Conservation (phyloP, 352 stramenopile genomes). For the Phytophthora niederhauseri region DNA sequence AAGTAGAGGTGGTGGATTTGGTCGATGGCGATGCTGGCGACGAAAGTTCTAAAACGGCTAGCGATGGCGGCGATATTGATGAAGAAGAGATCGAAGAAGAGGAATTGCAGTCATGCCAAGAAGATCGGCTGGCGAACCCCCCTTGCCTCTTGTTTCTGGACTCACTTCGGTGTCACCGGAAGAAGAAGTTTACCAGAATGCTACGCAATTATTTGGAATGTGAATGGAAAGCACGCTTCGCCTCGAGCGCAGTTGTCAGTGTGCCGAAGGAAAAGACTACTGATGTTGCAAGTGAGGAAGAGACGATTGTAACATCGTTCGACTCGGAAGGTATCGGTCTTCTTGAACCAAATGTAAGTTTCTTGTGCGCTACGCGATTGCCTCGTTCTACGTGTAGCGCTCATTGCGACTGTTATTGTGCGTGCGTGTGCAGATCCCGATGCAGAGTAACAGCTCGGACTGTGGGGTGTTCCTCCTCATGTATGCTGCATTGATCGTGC, state of each 20-base stretch:
- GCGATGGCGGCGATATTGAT: slow-evolving; percentile 4
- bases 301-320: slow-evolving; percentile 51
- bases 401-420: not conserved
- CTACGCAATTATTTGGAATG: slow-evolving; percentile 90
- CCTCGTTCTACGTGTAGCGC: not conserved
- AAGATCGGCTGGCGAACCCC: slow-evolving; percentile 47
- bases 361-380: not conserved
- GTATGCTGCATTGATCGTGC: slow-evolving; percentile 73
- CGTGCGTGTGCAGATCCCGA: slow-evolving; percentile 71
- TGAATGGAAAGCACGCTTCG: slow-evolving; percentile 62
- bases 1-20: slow-evolving; percentile 41
- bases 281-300: slow-evolving; percentile 13
- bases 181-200: slow-evolving; percentile 84
- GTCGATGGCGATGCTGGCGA: slow-evolving; percentile 28
- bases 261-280: not conserved
- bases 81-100: slow-evolving; percentile 54
- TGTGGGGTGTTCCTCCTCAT: slow-evolving; percentile 90
- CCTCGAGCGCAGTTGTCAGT: slow-evolving; percentile 19
- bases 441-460: slow-evolving; percentile 95
- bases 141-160: slow-evolving; percentile 95
- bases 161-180: slow-evolving; percentile 94
- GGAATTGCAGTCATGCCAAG: slow-evolving; percentile 44
- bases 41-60: not conserved
- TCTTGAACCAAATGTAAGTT: slow-evolving; percentile 80
- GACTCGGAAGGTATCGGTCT: slow-evolving; percentile 59